These are phyloP conservation scores for Termitomyces sp. DNA, from an alignment of 768 basidiomycete species.

Conservation along the genomic window DNA sequence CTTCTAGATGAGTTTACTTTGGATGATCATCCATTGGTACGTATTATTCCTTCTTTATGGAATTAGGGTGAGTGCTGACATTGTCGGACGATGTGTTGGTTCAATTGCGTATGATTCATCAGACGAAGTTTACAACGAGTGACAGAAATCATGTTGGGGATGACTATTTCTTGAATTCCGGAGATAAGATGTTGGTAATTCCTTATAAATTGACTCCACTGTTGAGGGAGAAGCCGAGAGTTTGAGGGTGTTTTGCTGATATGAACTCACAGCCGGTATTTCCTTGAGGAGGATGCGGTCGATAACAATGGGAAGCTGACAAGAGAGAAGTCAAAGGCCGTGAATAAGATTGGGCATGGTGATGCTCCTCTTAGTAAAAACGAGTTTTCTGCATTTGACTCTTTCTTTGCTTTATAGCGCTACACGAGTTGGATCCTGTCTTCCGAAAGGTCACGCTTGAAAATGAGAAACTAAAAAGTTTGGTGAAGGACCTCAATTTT, in stretches of 20 bases:
- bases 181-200: slow-evolving; percentile 73
- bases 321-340: slow-evolving; percentile 65
- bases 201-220: neutral
- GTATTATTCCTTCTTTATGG: slow-evolving; percentile 12
- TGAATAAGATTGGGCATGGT: slow-evolving; percentile 97
- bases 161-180: slow-evolving; percentile 87
- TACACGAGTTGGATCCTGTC: slow-evolving; percentile 80
- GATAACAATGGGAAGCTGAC: slow-evolving; percentile 63
- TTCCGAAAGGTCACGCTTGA: slow-evolving; percentile 79
- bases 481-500: slow-evolving; percentile 76
- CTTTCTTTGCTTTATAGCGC: slow-evolving; percentile 34
- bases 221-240: neutral
- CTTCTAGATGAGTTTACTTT: slow-evolving; percentile 76
- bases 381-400: neutral
- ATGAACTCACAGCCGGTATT: slow-evolving; percentile 53
- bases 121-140: slow-evolving; percentile 90
- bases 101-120: neutral
- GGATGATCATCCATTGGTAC: slow-evolving; percentile 75
- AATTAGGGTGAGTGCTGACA: neutral
- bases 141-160: slow-evolving; percentile 81
- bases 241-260: neutral
- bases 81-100: neutral
- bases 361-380: neutral
- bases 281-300: slow-evolving; percentile 88
- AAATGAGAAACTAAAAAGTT: slow-evolving; percentile 59